phyloP scores from a whole-genome alignment of 208 protist species.

The Crithidia expoeki region DNA sequence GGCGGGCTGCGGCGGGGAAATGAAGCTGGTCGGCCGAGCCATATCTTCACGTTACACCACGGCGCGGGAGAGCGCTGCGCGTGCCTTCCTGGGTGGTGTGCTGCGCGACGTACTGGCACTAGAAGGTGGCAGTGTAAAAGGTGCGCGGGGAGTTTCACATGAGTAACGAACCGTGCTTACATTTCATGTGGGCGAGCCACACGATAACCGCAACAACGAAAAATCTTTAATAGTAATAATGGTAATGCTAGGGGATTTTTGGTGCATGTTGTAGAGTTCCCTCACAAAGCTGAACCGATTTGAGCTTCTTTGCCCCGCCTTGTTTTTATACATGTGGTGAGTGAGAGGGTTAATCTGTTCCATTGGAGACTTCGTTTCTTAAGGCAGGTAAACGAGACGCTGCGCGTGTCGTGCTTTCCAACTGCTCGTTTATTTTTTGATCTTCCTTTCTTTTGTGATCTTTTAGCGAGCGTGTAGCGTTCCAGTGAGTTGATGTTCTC shows the following conservation, averaged over 20 bases:
- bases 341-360: no score
- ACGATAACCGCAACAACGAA: no score
- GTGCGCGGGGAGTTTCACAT: not conserved
- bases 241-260: no score
- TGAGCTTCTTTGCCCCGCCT: no score
- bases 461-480: not conserved
- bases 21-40: slow-evolving; percentile 52
- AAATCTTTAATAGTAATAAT: no score
- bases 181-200: no score
- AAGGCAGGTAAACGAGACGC: no score
- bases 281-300: no score
- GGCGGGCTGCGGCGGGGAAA: slow-evolving; percentile 32
- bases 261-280: no score
- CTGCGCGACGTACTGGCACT: slow-evolving; percentile 48
- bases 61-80: slow-evolving; percentile 66
- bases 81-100: slow-evolving; percentile 66
- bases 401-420: no score
- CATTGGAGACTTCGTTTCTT: no score
- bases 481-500: not conserved
- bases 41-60: slow-evolving; percentile 68
- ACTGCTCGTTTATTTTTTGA: not conserved
- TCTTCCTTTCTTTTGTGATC: not conserved
- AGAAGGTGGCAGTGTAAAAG: not conserved
- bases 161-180: slow-evolving; percentile 9
- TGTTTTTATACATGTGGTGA: no score